Evolutionary conservation across 2,329 filamentous ascomycete genomes (phyloP).

Genomic region (Cytospora paraplurivora): DNA sequence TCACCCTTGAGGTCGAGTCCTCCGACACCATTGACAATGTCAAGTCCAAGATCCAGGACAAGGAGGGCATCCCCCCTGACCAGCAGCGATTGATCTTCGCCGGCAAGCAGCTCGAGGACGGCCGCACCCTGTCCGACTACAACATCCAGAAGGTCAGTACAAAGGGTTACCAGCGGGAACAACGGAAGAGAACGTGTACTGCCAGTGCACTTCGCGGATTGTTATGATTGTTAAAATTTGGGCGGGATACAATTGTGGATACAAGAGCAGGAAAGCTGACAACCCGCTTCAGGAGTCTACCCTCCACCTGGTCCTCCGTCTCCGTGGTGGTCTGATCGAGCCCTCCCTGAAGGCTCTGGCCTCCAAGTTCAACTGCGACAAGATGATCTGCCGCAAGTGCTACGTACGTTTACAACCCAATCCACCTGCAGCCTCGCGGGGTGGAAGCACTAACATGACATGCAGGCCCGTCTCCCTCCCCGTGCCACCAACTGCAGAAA

Average conservation of each 20-base stretch:
- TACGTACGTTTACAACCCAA: constrained; percentile 68
- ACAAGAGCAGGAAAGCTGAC: constrained; percentile 19
- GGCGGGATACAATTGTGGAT: neutral
- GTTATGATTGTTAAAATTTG: constrained; percentile 14
- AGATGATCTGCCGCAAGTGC: constrained; percentile 99
- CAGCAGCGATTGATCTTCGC: constrained; percentile 99
- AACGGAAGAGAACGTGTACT: neutral
- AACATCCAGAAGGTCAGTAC: constrained; percentile 94
- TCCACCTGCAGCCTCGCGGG: neutral
- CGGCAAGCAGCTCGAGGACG: constrained; percentile 98
- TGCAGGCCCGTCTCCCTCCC: constrained; percentile 80
- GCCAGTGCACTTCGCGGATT: neutral
- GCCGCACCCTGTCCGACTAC: constrained; percentile 95
- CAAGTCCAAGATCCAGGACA: constrained; percentile 99
- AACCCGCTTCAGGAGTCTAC: constrained; percentile 76
- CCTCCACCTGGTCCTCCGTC: constrained; percentile 96
- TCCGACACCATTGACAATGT: constrained; percentile 99
- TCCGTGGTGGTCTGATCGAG: constrained; percentile 99
- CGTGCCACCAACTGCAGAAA: constrained; percentile 99
- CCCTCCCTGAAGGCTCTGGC: constrained; percentile 97
- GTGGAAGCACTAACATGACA: constrained; percentile 31
- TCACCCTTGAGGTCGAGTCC: constrained; percentile 99
- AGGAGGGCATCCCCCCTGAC: constrained; percentile 97
- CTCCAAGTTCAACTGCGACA: constrained; percentile 99
- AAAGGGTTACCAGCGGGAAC: neutral